Base-by-base conservation (phyloP, 2,329 filamentous ascomycete genomes). In the Myriosclerotinia curreyana region DNA sequence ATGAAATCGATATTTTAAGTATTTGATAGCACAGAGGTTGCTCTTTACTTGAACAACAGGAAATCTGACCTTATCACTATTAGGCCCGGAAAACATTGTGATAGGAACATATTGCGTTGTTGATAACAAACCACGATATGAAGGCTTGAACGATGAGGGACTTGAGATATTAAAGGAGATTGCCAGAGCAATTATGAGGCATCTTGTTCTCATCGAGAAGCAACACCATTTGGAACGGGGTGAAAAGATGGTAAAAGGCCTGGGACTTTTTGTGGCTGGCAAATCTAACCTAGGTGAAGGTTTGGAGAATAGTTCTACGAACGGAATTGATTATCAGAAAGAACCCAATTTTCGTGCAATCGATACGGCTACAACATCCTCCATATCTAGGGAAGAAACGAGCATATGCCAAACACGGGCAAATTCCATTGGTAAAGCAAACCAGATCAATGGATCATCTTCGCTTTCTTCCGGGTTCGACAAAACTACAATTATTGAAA, bases 41-140 rank as follows among this genome's bases (percentile, higher is more conserved):
- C 3, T 7, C 7, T 11, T 9, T n/a, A 22, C 2, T 12, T n/a
- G 20, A 6, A 22, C 6, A 42, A 5, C 11, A 31, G 28, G 0
- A 2, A 44, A 17, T 34, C 40, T 58, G 20, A 46, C 20, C 15
- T 31, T n/a, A 22, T 14, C 1, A 58, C 20, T 58, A 17, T 22
- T 34, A 63, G 61, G 61, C 55, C 62, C 11, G n/a, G 60, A 64
- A 7, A 70, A 71, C 7, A 58, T 67, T 52, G 81, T 80, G 50
- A 84, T 90, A 60, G 87, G 87, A 17, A 81, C 81, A 15, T 83
- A 84, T 63, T 83, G 83, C 63, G 80, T 88, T 2, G 76, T 86
- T 2, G 85, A 88, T 67, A 79, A 82, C 40, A 77, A 77, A 20
- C 80, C 83, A 0, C 81, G 84, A 22, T 69, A 80, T 54, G 61